phyloP scores from a whole-genome alignment of 148 eudicot species.

The Silene latifolia region DNA sequence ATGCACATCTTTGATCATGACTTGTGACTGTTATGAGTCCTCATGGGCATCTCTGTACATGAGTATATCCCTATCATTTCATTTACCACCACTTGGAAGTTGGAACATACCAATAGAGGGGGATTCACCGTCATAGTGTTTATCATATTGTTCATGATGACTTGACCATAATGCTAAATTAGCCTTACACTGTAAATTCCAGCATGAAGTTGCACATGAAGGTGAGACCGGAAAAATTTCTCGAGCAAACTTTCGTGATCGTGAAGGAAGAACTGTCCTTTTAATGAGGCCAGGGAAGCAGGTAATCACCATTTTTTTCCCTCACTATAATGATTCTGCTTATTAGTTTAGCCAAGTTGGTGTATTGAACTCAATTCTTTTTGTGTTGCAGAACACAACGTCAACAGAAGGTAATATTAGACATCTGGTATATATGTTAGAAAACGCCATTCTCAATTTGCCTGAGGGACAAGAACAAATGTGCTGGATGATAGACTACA shows the following conservation, averaged over 20 bases:
- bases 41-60: no score
- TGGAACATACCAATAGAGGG: no score
- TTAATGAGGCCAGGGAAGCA: constrained; percentile 96
- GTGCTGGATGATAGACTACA: constrained; percentile 93
- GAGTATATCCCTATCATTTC: no score
- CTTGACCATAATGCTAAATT: not conserved
- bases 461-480: constrained; percentile 92
- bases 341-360: not conserved
- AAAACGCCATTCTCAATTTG: constrained; percentile 78
- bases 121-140: not conserved
- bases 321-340: not conserved
- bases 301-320: constrained; percentile 36
- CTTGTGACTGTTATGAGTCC: no score
- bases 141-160: not conserved
- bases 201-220: constrained; percentile 89
- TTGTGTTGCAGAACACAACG: constrained; percentile 52
- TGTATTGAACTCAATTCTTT: constrained; percentile 4
- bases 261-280: constrained; percentile 71
- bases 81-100: no score
- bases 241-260: constrained; percentile 75
- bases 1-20: no score
- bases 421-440: constrained; percentile 76
- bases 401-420: constrained; percentile 77
- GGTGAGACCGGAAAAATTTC: constrained; percentile 89
- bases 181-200: constrained; percentile 7